Evolutionary conservation across 306 rosid genomes (phyloP).

Genomic region (Sechiopsis laciniata): DNA sequence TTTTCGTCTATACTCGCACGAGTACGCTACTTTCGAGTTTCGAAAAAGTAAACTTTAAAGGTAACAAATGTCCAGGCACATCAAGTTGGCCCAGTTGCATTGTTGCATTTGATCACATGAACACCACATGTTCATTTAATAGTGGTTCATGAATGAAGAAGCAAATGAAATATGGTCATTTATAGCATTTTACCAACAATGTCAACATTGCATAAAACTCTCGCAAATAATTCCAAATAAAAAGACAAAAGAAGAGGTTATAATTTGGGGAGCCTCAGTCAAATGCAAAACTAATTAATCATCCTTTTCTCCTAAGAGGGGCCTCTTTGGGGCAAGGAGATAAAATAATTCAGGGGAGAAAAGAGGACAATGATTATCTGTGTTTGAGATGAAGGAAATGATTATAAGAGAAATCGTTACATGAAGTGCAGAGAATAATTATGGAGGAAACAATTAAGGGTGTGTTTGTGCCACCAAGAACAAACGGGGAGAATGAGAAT

Average conservation of each 20-base stretch:
- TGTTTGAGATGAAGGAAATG: no score
- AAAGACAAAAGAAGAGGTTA: neutral
- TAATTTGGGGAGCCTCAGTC: neutral
- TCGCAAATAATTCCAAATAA: conserved; percentile 2
- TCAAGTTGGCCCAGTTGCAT: neutral
- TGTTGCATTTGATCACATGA: neutral
- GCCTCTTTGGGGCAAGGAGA: no score
- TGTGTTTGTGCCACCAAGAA: no score
- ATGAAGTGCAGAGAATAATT: no score
- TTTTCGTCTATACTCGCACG: neutral
- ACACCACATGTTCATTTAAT: conserved; percentile 19
- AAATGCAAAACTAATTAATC: neutral
- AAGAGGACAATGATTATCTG: no score
- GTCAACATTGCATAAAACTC: conserved; percentile 12
- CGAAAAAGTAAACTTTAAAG: neutral
- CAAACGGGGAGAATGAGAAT: no score
- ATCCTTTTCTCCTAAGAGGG: neutral
- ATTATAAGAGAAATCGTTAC: no score
- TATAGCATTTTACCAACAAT: conserved; percentile 21
- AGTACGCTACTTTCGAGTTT: neutral
- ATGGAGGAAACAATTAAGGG: no score
- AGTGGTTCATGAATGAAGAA: conserved; percentile 16
- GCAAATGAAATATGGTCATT: conserved; percentile 13
- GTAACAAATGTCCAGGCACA: neutral
- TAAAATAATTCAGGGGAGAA: no score